Conservation (phyloP, 2,329 filamentous ascomycete species). For the Pseudogymnoascus sp. region DNA sequence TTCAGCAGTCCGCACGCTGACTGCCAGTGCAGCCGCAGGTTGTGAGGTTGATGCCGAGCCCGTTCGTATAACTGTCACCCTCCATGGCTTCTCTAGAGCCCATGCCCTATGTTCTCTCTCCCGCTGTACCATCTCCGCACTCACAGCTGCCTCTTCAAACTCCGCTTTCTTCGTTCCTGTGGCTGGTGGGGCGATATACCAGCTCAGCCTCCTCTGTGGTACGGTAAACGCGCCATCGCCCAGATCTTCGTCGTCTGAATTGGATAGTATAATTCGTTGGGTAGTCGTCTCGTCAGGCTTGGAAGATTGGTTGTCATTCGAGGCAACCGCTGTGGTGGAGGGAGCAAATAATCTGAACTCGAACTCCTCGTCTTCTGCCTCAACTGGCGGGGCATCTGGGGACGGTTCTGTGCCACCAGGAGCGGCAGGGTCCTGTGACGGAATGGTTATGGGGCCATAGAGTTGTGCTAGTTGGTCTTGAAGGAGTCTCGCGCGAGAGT, state of each 20-base stretch:
- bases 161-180: conserved; percentile 34
- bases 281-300: conserved; percentile 24
- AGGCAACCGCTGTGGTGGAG: conserved; percentile 21
- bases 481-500: conserved; percentile 17
- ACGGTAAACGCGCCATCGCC: conserved; percentile 38
- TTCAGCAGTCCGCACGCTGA: conserved; percentile 1
- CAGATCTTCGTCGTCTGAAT: conserved; percentile 35
- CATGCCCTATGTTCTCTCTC: conserved; percentile 43
- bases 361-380: conserved; percentile 37
- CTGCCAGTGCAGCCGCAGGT: conserved; percentile 15
- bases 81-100: conserved; percentile 58
- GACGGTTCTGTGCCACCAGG: conserved; percentile 17
- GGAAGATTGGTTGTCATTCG: not conserved
- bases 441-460: conserved; percentile 19
- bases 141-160: conserved; percentile 45
- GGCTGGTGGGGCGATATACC: conserved; percentile 43
- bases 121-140: conserved; percentile 44
- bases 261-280: conserved; percentile 46
- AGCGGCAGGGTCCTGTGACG: conserved; percentile 15
- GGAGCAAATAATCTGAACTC: conserved; percentile 51
- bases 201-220: conserved; percentile 39
- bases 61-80: conserved; percentile 42
- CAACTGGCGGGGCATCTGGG: conserved; percentile 26
- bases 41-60: conserved; percentile 22
- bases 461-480: conserved; percentile 23